phyloP scores from a whole-genome alignment of 2,329 filamentous ascomycete genomes.

The Penicillium sp. region DNA sequence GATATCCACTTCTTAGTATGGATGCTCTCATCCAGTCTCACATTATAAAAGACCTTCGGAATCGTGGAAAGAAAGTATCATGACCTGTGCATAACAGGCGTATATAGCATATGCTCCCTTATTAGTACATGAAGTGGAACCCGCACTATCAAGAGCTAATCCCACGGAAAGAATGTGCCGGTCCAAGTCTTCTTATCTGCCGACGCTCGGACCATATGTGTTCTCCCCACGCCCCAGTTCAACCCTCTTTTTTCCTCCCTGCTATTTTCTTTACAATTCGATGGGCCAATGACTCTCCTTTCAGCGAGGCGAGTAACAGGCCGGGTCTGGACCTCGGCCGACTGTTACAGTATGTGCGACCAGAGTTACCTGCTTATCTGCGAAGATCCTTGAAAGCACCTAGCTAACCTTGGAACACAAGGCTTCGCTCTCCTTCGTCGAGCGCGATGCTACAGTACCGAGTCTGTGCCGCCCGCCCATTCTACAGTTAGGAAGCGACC shows the following conservation, averaged over 20 bases:
- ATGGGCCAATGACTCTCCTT: constrained; percentile 39
- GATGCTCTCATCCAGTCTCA: not conserved
- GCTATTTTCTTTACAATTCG: constrained; percentile 22
- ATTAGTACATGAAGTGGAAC: not conserved
- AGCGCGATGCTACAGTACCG: constrained; percentile 26
- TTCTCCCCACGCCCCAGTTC: constrained; percentile 16
- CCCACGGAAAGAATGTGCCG: constrained; percentile 18
- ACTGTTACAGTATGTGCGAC: constrained; percentile 36
- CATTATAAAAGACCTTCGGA: not conserved
- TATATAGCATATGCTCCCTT: not conserved
- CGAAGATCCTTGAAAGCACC: constrained; percentile 7
- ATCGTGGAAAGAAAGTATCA: not conserved
- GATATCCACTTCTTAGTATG: not conserved
- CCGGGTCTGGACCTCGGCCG: constrained; percentile 39
- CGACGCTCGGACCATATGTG: constrained; percentile 24
- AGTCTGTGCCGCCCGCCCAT: constrained; percentile 13
- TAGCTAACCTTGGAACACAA: constrained; percentile 10
- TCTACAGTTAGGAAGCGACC: constrained; percentile 39
- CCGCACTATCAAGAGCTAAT: not conserved
- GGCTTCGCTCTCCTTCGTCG: constrained; percentile 36
- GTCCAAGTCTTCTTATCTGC: constrained; percentile 23
- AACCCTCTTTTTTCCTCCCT: constrained; percentile 11
- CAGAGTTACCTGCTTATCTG: constrained; percentile 17
- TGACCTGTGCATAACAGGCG: not conserved
- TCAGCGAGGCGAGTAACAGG: constrained; percentile 41